Conservation (phyloP, 176 grass and related monocot species). For the Bromus sterilis region DNA sequence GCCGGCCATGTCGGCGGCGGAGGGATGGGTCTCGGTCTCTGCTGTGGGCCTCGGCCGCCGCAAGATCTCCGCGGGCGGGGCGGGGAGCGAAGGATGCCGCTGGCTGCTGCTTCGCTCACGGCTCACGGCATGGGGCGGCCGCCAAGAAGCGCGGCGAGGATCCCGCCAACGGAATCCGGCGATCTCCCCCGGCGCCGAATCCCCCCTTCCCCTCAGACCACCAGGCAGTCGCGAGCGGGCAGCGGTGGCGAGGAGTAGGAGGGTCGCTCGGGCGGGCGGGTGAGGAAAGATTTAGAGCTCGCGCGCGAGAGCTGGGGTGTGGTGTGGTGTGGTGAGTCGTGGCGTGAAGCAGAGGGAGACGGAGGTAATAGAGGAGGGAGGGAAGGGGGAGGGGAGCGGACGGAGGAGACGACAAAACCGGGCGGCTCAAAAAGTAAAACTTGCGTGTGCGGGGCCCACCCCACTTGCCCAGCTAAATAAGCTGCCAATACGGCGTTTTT, state of each 20-base stretch:
- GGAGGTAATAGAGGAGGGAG: conserved; percentile 4
- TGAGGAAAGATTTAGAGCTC: background rate
- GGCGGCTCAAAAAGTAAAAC: conserved; percentile 72
- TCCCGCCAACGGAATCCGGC: background rate
- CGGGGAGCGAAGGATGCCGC: background rate
- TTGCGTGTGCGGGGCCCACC: conserved; percentile 23
- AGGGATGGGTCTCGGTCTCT: background rate
- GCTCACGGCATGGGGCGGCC: background rate
- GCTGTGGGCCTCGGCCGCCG: background rate
- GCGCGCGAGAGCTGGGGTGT: no score
- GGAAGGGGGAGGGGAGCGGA: conserved; percentile 17
- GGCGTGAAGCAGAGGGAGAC: background rate
- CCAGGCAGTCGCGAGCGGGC: background rate
- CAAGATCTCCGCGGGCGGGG: conserved; percentile 28
- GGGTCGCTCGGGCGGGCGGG: background rate
- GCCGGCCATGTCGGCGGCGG: conserved; percentile 59
- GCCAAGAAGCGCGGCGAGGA: background rate
- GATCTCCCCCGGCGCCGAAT: conserved; percentile 11
- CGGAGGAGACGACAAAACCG: conserved; percentile 80
- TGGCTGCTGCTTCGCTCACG: conserved; percentile 27
- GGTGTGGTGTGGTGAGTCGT: background rate
- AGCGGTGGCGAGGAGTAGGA: background rate
- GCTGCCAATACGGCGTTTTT: conserved; percentile 11
- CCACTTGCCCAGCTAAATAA: background rate
- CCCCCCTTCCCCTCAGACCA: background rate